Percentiles rank a stretch among this genome's conserved stretches.
These are phyloP conservation scores for Penicillium soppii DNA, from an alignment of 495 filamentous ascomycete species.

Conservation along the genomic window DNA sequence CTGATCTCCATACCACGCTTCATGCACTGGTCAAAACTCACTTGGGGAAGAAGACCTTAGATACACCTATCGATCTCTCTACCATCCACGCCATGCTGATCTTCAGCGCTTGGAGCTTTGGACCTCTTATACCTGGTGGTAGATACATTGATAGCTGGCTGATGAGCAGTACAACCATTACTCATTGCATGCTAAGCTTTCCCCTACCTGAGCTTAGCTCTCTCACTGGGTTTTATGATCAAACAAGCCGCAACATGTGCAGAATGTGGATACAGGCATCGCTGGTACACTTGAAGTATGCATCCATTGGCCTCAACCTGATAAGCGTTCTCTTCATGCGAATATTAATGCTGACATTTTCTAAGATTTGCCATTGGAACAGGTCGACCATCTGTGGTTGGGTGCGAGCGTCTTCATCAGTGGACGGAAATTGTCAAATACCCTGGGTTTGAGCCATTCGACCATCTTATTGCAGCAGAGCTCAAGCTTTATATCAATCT, in stretches of 20 bases:
- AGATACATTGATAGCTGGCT: conserved; percentile 8
- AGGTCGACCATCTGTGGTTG: conserved; percentile 2
- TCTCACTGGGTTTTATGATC: neutral
- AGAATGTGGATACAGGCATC: conserved; percentile 10
- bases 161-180: conserved; percentile 9
- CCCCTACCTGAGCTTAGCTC: conserved; percentile 4
- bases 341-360: neutral
- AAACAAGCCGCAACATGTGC: conserved; percentile 3
- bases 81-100: conserved; percentile 9
- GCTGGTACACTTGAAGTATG: conserved; percentile 7
- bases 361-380: conserved; percentile 6
- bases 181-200: conserved; percentile 7
- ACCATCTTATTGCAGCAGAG: conserved; percentile 4
- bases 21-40: conserved; percentile 8
- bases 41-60: conserved; percentile 7
- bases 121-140: conserved; percentile 7
- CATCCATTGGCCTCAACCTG: too few relatives aligned
- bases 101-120: conserved; percentile 8
- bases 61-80: conserved; percentile 4
- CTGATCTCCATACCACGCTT: neutral
- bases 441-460: conserved; percentile 4
- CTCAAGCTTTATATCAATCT: conserved; percentile 8
- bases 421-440: conserved; percentile 2
- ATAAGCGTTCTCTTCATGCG: neutral
- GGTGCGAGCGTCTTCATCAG: conserved; percentile 1